Evolutionary conservation across 2,329 filamentous ascomycete genomes (phyloP), one percentile per base, ranked within the genome.

Genomic region (Lomentospora prolificans): DNA sequence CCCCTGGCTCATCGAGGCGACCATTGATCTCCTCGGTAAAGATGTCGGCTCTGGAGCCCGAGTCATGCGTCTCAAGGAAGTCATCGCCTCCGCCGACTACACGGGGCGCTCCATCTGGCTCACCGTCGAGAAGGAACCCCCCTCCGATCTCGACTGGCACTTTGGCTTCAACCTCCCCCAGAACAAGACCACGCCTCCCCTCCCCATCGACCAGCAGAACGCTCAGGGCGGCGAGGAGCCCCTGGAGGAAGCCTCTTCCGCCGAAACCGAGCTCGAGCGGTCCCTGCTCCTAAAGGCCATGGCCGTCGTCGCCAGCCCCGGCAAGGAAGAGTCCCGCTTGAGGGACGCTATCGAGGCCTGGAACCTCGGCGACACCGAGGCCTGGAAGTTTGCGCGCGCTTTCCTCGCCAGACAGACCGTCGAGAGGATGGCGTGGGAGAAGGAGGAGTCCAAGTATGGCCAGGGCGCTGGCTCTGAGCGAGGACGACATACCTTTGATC

Each of bases 111-210:
- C 85, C 0, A 74, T 96, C 19, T 96, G 91, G 91, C 74, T 96
- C 19, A 86, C 85, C 0, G 87, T 89, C n/a, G 81, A 86, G 64
- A 72, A 74, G 46, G 71, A 73, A 14, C 71, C 85, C 6, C 82
- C 86, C 3, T 68, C 79, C n/a, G 87, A 94, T 60, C 74, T 96
- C 2, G 86, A 92, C 65, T 97, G 90, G 90, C 80, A 86, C 61
- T 89, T 97, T 66, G 94, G 92, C 55, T 97, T 97, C 69, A 75
- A 77, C 12, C 77, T 96, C 8, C 89, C 91, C 1, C 75, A 77
- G 50, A 70, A 75, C 19, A 78, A 79, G 12, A 73, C 78, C 61
- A 79, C 81, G 1, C 80, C 82, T 0, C 76, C 81, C 4, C 77
- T 78, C 57, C 73, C 77, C 6, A 36, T n/a, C 31, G 56, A 24